These are phyloP conservation scores for Artomyces pyxidatus DNA, from an alignment of 768 basidiomycete genomes.

Conservation along the genomic window DNA sequence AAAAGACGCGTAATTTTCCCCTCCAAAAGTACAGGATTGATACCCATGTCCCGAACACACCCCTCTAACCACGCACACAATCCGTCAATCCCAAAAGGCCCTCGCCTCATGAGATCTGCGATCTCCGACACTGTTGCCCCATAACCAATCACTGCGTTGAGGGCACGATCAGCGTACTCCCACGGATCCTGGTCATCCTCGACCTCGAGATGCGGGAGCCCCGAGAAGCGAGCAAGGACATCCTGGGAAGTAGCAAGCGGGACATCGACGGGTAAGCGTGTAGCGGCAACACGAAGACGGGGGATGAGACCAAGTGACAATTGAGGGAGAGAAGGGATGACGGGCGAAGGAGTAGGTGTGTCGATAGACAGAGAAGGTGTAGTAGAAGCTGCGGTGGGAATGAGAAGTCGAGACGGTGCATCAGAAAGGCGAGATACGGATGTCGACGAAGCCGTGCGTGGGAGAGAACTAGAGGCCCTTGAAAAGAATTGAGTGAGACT, in stretches of 20 bases:
- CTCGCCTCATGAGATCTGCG: neutral
- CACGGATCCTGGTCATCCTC: neutral
- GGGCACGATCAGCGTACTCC: neutral
- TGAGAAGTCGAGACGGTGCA: neutral
- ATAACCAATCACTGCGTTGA: neutral
- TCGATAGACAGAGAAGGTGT: neutral
- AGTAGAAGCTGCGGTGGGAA: neutral
- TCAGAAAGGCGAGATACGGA: neutral
- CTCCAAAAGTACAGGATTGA: neutral
- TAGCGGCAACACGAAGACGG: neutral
- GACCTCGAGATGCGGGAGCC: neutral
- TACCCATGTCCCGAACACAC: neutral
- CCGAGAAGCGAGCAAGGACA: neutral
- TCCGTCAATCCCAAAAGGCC: neutral
- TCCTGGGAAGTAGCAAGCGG: neutral
- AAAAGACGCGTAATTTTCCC: neutral
- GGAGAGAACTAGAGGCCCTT: too few species aligned
- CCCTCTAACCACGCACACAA: neutral
- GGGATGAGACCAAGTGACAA: neutral
- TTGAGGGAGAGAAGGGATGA: neutral
- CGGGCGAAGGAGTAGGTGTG: neutral
- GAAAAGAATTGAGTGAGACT: neutral
- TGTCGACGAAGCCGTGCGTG: neutral
- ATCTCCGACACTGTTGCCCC: neutral
- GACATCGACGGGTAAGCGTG: neutral